These are phyloP conservation scores for Cladosporium velox DNA, from an alignment of 2,329 filamentous ascomycete genomes.

Conservation along the genomic window DNA sequence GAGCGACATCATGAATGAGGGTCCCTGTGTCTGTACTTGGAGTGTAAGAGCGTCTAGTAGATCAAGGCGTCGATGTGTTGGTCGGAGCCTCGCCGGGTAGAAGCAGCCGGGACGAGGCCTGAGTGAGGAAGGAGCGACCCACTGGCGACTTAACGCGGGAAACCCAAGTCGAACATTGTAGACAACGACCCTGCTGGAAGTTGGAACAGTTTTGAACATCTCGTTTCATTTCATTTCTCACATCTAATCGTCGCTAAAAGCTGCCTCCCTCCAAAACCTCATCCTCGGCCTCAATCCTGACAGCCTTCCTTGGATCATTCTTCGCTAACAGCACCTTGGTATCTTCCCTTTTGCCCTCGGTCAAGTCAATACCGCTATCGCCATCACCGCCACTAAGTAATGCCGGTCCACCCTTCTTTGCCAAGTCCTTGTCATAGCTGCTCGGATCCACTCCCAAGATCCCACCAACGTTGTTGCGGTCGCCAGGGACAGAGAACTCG, in stretches of 20 bases:
- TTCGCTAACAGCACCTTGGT: constrained; percentile 41
- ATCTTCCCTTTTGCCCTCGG: constrained; percentile 35
- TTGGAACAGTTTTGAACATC: background rate
- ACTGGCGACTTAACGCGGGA: no score
- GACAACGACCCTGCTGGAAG: no score
- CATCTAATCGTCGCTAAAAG: constrained; percentile 18
- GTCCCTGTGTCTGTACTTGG: no score
- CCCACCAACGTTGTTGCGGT: constrained; percentile 76
- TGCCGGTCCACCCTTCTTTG: constrained; percentile 30
- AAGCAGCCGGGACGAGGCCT: no score
- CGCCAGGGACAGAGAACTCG: constrained; percentile 95
- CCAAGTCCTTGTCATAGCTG: constrained; percentile 55
- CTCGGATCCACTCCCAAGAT: constrained; percentile 65
- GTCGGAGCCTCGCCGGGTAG: no score
- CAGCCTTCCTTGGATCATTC: constrained; percentile 37
- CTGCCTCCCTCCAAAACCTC: constrained; percentile 20
- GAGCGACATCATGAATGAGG: no score
- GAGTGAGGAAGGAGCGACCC: no score
- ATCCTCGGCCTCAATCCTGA: constrained; percentile 25
- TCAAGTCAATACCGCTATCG: constrained; percentile 40
- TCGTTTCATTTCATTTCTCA: constrained; percentile 18
- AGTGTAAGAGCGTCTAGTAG: no score
- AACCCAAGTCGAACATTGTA: no score
- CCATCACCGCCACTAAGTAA: constrained; percentile 42
- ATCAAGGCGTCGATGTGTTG: no score